A percentile compares a stretch with the other conserved stretches of the same genome.
These are phyloP conservation scores for Boechera retrofracta DNA, from an alignment of 345 rosid species.

Conservation along the genomic window DNA sequence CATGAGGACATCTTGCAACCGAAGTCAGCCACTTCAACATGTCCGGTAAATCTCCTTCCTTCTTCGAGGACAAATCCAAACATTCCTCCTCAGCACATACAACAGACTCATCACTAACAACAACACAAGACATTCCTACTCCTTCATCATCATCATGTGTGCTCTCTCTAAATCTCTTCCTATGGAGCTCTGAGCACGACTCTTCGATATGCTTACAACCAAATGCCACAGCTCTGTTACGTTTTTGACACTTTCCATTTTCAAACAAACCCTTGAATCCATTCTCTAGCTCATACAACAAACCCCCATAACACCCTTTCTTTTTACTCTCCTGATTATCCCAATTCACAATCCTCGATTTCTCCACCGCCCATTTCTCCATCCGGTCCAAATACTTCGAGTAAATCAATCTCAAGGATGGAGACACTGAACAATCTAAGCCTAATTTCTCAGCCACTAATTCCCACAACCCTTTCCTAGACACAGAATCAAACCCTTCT, in stretches of 20 bases:
- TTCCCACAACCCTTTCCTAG: conserved; percentile 58
- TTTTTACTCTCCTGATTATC: conserved; percentile 38
- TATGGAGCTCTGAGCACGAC: conserved; percentile 23
- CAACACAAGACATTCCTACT: conserved; percentile 36
- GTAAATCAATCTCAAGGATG: conserved; percentile 60
- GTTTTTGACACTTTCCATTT: conserved; percentile 34
- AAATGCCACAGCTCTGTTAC: conserved; percentile 34
- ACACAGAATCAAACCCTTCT: conserved; percentile 64
- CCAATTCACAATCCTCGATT: conserved; percentile 34
- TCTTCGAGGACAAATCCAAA: conserved; percentile 8
- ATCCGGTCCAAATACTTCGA: conserved; percentile 58
- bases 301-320: conserved; percentile 36
- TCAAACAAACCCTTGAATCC: conserved; percentile 56
- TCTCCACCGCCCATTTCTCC: conserved; percentile 56
- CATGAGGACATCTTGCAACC: conserved; percentile 57
- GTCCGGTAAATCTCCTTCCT: conserved; percentile 46
- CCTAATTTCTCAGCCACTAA: conserved; percentile 59
- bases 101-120: conserved; percentile 23
- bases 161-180: conserved; percentile 22
- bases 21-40: conserved; percentile 70
- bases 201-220: conserved; percentile 32
- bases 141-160: conserved; percentile 37
- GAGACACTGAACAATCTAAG: conserved; percentile 46
- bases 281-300: conserved; percentile 52
- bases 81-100: conserved; percentile 23